These are phyloP conservation scores for Phaeosphaeria sp. DNA, from an alignment of 2,329 filamentous ascomycete genomes.

Conservation along the genomic window DNA sequence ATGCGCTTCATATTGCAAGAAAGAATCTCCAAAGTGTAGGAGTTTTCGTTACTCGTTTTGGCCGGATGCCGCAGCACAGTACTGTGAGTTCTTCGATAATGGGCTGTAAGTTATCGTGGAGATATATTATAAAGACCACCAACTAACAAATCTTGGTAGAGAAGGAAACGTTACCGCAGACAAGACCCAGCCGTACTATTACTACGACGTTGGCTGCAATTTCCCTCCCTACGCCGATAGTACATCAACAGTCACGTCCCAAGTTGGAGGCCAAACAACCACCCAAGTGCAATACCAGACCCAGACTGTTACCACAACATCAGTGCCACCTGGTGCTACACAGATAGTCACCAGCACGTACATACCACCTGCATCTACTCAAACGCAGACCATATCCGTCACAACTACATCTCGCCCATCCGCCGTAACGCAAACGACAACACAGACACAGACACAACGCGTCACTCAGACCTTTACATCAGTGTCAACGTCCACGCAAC, in stretches of 20 bases:
- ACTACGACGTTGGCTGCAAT: constrained; percentile 25
- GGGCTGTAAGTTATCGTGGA: constrained; percentile 16
- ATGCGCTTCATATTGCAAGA: constrained; percentile 28
- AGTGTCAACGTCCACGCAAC: not conserved
- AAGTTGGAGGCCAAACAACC: not conserved
- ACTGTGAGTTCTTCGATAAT: constrained; percentile 31
- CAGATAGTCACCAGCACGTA: not conserved
- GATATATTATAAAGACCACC: not conserved
- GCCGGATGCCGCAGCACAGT: constrained; percentile 22
- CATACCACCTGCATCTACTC: not conserved
- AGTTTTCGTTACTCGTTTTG: constrained; percentile 28
- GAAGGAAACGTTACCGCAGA: constrained; percentile 19
- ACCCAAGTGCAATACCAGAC: not conserved
- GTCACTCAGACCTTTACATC: not conserved
- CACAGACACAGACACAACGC: not conserved
- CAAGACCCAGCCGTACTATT: constrained; percentile 19
- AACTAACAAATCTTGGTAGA: constrained; percentile 1
- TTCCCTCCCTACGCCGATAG: constrained; percentile 14
- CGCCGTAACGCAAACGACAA: not conserved
- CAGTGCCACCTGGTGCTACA: not conserved
- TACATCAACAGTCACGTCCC: not conserved
- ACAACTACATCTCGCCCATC: not conserved
- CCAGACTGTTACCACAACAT: not conserved
- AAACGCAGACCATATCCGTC: not conserved
- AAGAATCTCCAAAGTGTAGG: constrained; percentile 16